These are phyloP conservation scores for Colletotrichum eleusines DNA, from an alignment of 2,329 filamentous ascomycete genomes.

Conservation along the genomic window DNA sequence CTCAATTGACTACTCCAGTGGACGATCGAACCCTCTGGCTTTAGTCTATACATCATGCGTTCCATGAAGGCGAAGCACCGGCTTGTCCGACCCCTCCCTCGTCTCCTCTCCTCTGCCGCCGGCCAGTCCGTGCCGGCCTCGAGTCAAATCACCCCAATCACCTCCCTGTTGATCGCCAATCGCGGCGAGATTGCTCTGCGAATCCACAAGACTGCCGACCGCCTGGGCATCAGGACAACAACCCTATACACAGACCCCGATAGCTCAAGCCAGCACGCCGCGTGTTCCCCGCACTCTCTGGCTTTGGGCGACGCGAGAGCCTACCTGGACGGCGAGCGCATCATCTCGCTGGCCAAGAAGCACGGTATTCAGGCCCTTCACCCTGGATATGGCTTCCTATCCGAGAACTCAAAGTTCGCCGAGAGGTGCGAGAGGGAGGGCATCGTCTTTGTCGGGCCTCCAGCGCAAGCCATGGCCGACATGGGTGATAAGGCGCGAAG, in stretches of 20 bases:
- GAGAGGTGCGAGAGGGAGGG: constrained; percentile 89
- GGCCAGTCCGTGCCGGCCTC: constrained; percentile 34
- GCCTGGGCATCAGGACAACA: constrained; percentile 91
- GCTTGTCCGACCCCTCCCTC: constrained; percentile 59
- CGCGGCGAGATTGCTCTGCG: constrained; percentile 96
- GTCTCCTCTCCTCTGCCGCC: constrained; percentile 48
- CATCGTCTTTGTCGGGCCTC: constrained; percentile 93
- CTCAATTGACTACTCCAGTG: constrained; percentile 12
- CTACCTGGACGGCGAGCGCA: constrained; percentile 93
- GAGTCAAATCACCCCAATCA: constrained; percentile 63
- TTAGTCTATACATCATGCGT: constrained; percentile 59
- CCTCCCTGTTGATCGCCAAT: constrained; percentile 94
- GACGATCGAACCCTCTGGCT: background rate
- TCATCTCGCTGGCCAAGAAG: constrained; percentile 87
- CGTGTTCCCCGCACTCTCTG: constrained; percentile 84
- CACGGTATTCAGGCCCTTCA: constrained; percentile 92
- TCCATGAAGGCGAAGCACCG: constrained; percentile 65
- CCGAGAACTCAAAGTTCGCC: constrained; percentile 93
- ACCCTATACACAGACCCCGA: constrained; percentile 97
- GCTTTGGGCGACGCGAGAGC: constrained; percentile 86
- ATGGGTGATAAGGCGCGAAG: constrained; percentile 96
- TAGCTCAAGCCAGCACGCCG: constrained; percentile 86
- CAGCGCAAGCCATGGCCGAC: constrained; percentile 82
- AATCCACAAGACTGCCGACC: constrained; percentile 87
- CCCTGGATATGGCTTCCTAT: constrained; percentile 95